A percentile compares a stretch with the other conserved stretches of the same genome.
These are phyloP conservation scores for Avena insularis DNA, from an alignment of 176 grass and related monocot species.

Conservation along the genomic window DNA sequence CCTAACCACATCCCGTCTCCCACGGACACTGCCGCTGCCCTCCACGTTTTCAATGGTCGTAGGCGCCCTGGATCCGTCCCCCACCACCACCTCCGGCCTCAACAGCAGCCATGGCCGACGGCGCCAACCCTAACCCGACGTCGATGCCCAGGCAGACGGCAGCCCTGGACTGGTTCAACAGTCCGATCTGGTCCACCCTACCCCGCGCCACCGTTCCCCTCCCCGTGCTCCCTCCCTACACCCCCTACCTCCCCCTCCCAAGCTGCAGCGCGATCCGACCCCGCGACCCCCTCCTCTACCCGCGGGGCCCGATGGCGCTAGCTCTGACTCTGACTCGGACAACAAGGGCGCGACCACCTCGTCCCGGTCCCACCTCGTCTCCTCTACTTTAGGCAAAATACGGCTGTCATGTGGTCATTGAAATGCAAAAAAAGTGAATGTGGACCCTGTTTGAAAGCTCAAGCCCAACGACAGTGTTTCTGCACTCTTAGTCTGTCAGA, in stretches of 20 bases:
- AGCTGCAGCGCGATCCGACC: constrained; percentile 40
- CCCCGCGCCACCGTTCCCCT: constrained; percentile 37
- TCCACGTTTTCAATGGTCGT: too few species aligned
- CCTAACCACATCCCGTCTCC: too few species aligned
- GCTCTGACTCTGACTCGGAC: background rate
- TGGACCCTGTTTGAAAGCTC: too few species aligned
- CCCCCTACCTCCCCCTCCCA: constrained; percentile 43
- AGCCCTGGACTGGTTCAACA: constrained; percentile 92
- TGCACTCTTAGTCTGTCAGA: too few species aligned
- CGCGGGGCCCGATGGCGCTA: constrained; percentile 11
- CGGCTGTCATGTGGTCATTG: too few species aligned
- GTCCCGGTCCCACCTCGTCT: constrained; percentile 57
- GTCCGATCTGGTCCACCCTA: constrained; percentile 78
- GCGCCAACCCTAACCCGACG: constrained; percentile 23
- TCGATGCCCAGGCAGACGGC: constrained; percentile 45
- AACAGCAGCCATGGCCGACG: constrained; percentile 58
- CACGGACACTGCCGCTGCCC: too few species aligned
- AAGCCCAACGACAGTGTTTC: too few species aligned
- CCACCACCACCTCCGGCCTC: background rate
- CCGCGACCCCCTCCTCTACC: constrained; percentile 32
- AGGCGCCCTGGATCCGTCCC: background rate
- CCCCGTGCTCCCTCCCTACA: constrained; percentile 39
- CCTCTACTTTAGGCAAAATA: too few species aligned
- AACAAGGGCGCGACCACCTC: constrained; percentile 36
- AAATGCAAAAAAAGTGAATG: too few species aligned